These are phyloP conservation scores for Syncephalastrum racemosum DNA, from an alignment of 371 early-diverging fungal genomes.

Conservation along the genomic window DNA sequence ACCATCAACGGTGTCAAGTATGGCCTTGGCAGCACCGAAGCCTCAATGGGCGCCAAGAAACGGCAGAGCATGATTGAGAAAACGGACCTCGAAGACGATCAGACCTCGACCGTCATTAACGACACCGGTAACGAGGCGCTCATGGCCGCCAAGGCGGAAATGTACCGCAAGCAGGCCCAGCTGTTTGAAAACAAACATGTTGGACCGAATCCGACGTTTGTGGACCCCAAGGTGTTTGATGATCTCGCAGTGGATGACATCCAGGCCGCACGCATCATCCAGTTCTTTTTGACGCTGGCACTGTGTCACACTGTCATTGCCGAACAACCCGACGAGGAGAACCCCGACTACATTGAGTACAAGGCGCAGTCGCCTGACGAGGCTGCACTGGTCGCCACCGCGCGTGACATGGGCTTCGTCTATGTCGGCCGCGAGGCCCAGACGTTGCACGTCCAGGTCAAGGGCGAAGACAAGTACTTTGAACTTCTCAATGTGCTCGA, in stretches of 20 bases:
- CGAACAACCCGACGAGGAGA: conserved; percentile 43
- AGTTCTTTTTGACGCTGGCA: conserved; percentile 83
- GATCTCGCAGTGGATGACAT: conserved; percentile 24
- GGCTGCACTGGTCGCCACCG: conserved; percentile 88
- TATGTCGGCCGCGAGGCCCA: conserved; percentile 69
- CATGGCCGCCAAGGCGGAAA: conserved; percentile 17
- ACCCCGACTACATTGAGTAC: conserved; percentile 60
- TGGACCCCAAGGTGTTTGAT: conserved; percentile 43
- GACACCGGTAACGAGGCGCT: conserved; percentile 12
- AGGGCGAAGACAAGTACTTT: conserved; percentile 34
- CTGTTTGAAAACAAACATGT: conserved; percentile 37
- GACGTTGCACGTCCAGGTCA: conserved; percentile 33
- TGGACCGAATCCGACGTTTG: conserved; percentile 42
- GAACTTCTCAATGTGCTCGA: conserved; percentile 65
- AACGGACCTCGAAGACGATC: conserved; percentile 5
- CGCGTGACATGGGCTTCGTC: conserved; percentile 78
- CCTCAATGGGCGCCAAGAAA: conserved; percentile 28
- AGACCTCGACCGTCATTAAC: background rate
- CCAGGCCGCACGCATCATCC: conserved; percentile 30
- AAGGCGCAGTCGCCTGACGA: conserved; percentile 96
- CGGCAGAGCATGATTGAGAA: conserved; percentile 9
- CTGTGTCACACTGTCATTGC: conserved; percentile 93
- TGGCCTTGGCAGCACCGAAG: conserved; percentile 57
- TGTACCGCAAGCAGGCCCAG: conserved; percentile 35
- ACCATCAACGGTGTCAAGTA: conserved; percentile 82